These are phyloP conservation scores for Metschnikowia cerradonensis DNA, from an alignment of 805 yeast genomes.

Conservation along the genomic window DNA sequence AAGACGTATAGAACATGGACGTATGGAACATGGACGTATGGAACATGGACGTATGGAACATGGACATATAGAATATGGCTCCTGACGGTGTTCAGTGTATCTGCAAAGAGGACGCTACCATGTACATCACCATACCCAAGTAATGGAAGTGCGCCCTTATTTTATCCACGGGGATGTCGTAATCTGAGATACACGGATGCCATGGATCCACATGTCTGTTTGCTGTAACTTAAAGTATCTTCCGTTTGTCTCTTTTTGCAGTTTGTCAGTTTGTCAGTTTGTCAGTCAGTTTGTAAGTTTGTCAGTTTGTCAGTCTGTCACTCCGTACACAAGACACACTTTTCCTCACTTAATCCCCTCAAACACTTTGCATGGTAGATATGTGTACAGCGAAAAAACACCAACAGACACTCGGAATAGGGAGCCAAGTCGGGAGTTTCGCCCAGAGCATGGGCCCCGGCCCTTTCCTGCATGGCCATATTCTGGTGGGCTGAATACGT, in stretches of 20 bases:
- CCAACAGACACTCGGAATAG: constrained; percentile 32
- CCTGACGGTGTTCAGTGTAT: too few relatives aligned
- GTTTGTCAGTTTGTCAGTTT: neutral
- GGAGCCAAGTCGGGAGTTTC: constrained; percentile 4
- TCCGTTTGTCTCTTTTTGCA: neutral
- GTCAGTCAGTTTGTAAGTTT: too few relatives aligned
- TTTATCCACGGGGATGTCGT: constrained; percentile 13
- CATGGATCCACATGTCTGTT: constrained; percentile 26
- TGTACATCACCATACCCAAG: constrained; percentile 32
- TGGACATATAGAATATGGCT: constrained; percentile 55
- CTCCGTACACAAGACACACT: constrained; percentile 13
- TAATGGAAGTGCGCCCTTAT: constrained; percentile 8
- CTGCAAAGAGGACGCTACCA: too few relatives aligned
- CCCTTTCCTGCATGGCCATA: constrained; percentile 54
- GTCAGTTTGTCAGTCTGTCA: too few relatives aligned
- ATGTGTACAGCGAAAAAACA: constrained; percentile 63
- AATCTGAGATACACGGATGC: constrained; percentile 22
- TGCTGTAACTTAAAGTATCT: constrained; percentile 11
- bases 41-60: constrained; percentile 71
- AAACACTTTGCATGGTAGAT: constrained; percentile 61
- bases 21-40: constrained; percentile 29
- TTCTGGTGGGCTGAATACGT: constrained; percentile 34
- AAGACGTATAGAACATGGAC: constrained; percentile 68
- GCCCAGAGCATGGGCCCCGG: constrained; percentile 11
- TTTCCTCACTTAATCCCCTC: constrained; percentile 32